Conservation (phyloP, 345 rosid species). For the Limnanthes douglasii region DNA sequence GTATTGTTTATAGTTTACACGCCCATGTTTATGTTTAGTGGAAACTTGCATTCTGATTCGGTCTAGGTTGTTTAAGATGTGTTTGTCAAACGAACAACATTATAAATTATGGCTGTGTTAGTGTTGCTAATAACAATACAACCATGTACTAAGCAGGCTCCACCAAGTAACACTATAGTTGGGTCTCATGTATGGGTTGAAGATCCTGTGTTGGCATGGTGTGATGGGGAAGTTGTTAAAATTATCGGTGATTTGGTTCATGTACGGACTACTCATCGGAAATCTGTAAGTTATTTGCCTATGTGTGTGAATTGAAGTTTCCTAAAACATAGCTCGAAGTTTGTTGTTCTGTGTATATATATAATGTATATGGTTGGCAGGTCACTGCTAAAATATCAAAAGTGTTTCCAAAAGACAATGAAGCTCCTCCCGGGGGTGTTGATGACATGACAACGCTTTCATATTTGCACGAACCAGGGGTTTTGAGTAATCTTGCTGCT, state of each 20-base stretch:
- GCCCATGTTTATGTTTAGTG: too few relatives aligned
- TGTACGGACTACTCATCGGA: constrained; percentile 36
- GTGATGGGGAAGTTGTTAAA: constrained; percentile 46
- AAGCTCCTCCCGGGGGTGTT: constrained; percentile 88
- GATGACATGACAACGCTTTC: constrained; percentile 90
- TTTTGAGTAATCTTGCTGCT: constrained; percentile 68
- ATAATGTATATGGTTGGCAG: constrained; percentile 31
- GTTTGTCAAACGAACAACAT: too few relatives aligned
- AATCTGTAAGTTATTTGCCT: constrained; percentile 44
- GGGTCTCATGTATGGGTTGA: constrained; percentile 87
- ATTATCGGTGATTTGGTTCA: constrained; percentile 35
- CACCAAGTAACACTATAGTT: constrained; percentile 44
- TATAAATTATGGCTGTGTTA: too few relatives aligned
- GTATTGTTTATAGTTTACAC: too few relatives aligned
- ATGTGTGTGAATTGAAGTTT: too few relatives aligned
- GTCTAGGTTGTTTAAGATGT: too few relatives aligned
- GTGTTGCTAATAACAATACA: too few relatives aligned
- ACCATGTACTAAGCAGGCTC: too few relatives aligned
- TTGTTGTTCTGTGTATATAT: background rate
- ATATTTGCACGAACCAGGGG: constrained; percentile 80
- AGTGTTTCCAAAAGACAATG: constrained; percentile 86
- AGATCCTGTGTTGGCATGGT: constrained; percentile 65
- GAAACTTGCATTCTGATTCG: too few relatives aligned
- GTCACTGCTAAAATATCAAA: constrained; percentile 68
- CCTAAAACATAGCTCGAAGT: background rate